Base-by-base conservation (phyloP, 148 eudicot species). In the Simmondsia chinensis region DNA sequence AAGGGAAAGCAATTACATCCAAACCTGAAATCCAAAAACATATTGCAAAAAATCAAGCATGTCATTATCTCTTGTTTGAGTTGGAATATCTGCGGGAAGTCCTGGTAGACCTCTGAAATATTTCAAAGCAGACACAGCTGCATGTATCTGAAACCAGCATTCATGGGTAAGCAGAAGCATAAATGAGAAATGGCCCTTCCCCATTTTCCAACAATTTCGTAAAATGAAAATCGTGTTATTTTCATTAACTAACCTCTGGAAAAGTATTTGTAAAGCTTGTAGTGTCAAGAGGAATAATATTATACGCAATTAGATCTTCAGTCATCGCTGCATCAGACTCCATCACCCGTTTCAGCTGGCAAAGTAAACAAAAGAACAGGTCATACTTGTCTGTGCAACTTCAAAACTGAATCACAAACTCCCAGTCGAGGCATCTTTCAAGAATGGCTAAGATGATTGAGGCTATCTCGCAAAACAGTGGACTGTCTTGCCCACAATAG, bases 241-340 rank as follows among this genome's bases (percentile, higher is more conserved):
- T 46, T 27, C 20, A 29, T 7, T 24, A 48, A 52, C 54, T 54
- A 20, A 86, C 99, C 96, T 91, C 99, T 16, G 89, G 66, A 39
- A 91, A 69, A 51, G 71, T 44, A 45, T 91, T 91, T 49, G 94
- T 61, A 34, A 72, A 64, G 10, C 61, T 46, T 22, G 79, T 65
- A 38, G 74, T 68, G 67, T 86, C 99, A 60, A 91, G 55, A 17
- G 99, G 99, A 46, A 91, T 91, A 24, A 91, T 91, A 50, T 91
- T 91, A 55, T 86, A 91, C 42, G 89, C 83, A 70, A 91, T 71
- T 39, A 82, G 60, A 60, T 86, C 99, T 45, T 91, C 99, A 0
- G 83, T 82, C 99, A 91, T 82, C 27, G 94, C 96, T 27, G 99
- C 99, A 69, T 91, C 99, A 9, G 89, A 79, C 65, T 80, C 77